Percentiles rank a stretch among this genome's conserved stretches.
Conservation (phyloP, 2,329 filamentous ascomycete species). For the Scedosporium apiospermum region DNA sequence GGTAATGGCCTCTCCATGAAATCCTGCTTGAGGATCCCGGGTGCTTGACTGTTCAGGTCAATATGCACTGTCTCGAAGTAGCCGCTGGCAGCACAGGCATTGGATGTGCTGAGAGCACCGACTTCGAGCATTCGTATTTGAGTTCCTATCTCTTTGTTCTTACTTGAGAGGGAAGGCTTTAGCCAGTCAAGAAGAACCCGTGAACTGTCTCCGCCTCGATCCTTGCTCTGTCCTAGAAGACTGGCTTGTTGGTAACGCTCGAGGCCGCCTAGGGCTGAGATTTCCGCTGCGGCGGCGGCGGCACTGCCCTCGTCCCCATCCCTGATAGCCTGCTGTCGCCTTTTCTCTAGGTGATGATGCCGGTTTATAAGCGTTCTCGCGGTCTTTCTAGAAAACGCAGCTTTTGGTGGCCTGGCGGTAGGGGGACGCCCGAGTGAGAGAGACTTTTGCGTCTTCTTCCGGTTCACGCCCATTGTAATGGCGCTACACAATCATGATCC, state of each 20-base stretch:
- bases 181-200: conserved; percentile 57
- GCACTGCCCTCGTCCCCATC: conserved; percentile 42
- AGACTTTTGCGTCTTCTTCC: conserved; percentile 34
- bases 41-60: conserved; percentile 78
- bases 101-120: conserved; percentile 74
- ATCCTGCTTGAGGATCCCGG: conserved; percentile 77
- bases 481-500: background rate
- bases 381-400: conserved; percentile 49
- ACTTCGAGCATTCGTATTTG: conserved; percentile 70
- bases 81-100: conserved; percentile 68
- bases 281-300: conserved; percentile 38
- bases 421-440: conserved; percentile 43
- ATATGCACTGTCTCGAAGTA: conserved; percentile 71
- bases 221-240: conserved; percentile 55
- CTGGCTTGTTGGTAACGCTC: conserved; percentile 58
- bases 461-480: conserved; percentile 33
- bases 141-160: conserved; percentile 11
- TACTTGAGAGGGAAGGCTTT: conserved; percentile 16
- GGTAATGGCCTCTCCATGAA: conserved; percentile 87
- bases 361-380: conserved; percentile 56
- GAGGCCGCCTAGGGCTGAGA: conserved; percentile 50
- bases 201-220: conserved; percentile 60
- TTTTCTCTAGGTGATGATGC: conserved; percentile 57
- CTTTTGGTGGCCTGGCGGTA: conserved; percentile 31
- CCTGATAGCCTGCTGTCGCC: conserved; percentile 42